Conservation (phyloP, 768 basidiomycete species). For the Ephemerocybe angulata region DNA sequence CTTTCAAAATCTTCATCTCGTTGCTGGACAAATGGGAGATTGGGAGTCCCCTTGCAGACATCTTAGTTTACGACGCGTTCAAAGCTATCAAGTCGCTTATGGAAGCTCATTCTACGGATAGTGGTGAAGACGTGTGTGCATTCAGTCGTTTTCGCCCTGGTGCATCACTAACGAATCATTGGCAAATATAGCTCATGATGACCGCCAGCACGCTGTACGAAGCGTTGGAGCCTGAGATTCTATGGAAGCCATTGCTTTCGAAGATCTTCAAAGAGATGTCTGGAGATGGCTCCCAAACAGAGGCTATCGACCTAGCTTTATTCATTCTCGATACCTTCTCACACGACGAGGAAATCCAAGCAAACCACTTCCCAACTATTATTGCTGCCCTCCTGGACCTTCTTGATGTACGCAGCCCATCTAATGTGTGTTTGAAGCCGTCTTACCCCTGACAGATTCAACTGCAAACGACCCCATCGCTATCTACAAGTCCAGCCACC, state of each 20-base stretch:
- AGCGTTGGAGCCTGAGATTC: constrained; percentile 81
- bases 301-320: constrained; percentile 61
- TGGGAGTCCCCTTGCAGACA: constrained; percentile 75
- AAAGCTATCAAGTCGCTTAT: constrained; percentile 60
- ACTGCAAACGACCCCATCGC: background rate
- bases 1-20: constrained; percentile 95
- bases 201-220: constrained; percentile 89
- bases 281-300: constrained; percentile 37
- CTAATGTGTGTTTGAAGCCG: background rate
- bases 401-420: constrained; percentile 48
- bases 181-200: constrained; percentile 53
- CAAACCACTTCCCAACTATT: constrained; percentile 75
- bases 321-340: constrained; percentile 76
- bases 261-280: constrained; percentile 54
- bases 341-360: constrained; percentile 86
- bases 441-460: background rate
- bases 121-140: constrained; percentile 56
- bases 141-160: background rate
- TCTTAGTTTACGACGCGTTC: constrained; percentile 76
- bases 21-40: constrained; percentile 97
- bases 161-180: background rate
- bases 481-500: constrained; percentile 31
- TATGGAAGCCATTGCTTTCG: constrained; percentile 77
- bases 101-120: constrained; percentile 44
- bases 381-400: constrained; percentile 66